phyloP scores from a whole-genome alignment of 306 rosid genomes.

The Cucumis cinereus region DNA sequence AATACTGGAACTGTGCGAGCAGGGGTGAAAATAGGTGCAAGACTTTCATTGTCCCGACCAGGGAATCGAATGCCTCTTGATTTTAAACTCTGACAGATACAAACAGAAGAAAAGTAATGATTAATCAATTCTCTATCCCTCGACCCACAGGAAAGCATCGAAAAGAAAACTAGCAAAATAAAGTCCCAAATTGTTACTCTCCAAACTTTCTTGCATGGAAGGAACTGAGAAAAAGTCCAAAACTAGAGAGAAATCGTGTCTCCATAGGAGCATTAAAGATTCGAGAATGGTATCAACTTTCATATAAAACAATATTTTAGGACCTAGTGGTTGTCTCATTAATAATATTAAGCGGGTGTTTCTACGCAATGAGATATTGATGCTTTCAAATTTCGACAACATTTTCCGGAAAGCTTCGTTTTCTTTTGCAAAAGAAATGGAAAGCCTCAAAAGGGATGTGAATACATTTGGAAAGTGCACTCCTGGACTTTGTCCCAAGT shows the following conservation, averaged over 20 bases:
- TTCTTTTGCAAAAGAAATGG: not conserved
- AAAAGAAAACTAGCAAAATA: not conserved
- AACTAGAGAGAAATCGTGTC: not conserved
- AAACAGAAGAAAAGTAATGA: constrained; percentile 9
- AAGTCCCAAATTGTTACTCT: not conserved
- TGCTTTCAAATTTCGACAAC: not conserved
- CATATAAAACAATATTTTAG: too few relatives aligned
- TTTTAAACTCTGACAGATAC: constrained; percentile 59
- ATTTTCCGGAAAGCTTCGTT: not conserved
- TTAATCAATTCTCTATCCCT: not conserved
- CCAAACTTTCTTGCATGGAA: not conserved
- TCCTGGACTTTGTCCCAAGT: not conserved
- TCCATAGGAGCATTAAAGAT: not conserved
- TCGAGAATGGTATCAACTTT: not conserved
- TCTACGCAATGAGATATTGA: not conserved
- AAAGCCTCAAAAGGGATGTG: not conserved
- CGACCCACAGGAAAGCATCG: not conserved
- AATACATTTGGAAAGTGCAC: not conserved
- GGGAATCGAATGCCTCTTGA: constrained; percentile 94
- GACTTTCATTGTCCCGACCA: constrained; percentile 88
- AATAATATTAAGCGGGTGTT: not conserved
- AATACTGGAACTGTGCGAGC: constrained; percentile 46
- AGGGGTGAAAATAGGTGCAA: constrained; percentile 95
- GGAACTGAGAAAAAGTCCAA: not conserved
- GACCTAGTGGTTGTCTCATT: not conserved